Evolutionary conservation across 2,329 filamentous ascomycete genomes (phyloP), one percentile per base, ranked within the genome.

Genomic region (Ceratocystiopsis sp.): DNA sequence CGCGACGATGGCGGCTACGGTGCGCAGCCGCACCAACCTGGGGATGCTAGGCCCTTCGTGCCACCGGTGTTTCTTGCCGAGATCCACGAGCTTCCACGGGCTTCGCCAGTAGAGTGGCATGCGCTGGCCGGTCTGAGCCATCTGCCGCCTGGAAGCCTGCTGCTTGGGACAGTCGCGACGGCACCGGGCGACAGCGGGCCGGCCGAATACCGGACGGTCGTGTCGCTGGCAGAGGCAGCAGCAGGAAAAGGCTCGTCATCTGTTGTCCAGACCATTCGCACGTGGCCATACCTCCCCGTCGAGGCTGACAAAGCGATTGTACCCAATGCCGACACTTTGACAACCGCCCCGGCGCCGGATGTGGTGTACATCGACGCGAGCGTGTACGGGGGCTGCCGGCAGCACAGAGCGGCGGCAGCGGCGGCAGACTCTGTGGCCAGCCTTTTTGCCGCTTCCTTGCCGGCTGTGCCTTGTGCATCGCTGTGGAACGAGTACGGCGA

Each of bases 21-120:
- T 29, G 25, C 25, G 25, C 25, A 29, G 25, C 25, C 25, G 25
- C 25, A 29, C 6, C 25, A 29, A 29, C 4, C 10, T 10, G 25
- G 10, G 9, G 25, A 29, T 11, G 25, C 25, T 11, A 29, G 25
- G 25, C 25, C 25, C 10, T 29, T 29, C 4, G 51, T 71, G 2
- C 79, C 86, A 2, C 80, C 80, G 0, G 69, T 87, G 52, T 80
- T 91, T 55, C 71, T 80, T 0, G 79, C 77, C 1, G 77, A 91
- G 54, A 81, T 95, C 2, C 70, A 78, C 37, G 73, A 78, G 50
- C 67, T 98, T 13, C 91, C 91, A 1, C 73, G 84, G 17, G 67
- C 64, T 15, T 80, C 80, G 25, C 67, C 68, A 35, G 74, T 95
- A 12, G 91, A 98, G 63, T 98, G 89, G 87, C 80, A 84, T 51